These are phyloP conservation scores for Erythrobasidium hasegawianum DNA, from an alignment of 1,284 basidiomycete species.

Conservation along the genomic window DNA sequence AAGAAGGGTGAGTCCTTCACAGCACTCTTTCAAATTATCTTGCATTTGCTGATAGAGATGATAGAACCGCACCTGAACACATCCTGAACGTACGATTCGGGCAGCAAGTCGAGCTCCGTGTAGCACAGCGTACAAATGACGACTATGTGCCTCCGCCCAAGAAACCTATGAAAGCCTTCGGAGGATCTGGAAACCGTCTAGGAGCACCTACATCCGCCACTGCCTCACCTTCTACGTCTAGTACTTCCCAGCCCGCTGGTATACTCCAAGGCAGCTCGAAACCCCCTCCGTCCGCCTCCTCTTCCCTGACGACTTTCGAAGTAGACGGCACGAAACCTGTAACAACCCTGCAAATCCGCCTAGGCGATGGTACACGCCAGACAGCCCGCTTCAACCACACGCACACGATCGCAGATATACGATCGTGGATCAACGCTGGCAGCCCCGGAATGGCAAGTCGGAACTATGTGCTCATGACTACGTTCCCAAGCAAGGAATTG, in stretches of 20 bases:
- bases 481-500: slow-evolving; percentile 76
- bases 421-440: slow-evolving; percentile 83
- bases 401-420: slow-evolving; percentile 82
- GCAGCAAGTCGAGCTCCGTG: slow-evolving; percentile 81
- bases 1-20: slow-evolving; percentile 67
- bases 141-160: slow-evolving; percentile 62
- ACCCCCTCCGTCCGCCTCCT: neutral
- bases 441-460: slow-evolving; percentile 64
- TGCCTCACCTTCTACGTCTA: slow-evolving; percentile 36
- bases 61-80: slow-evolving; percentile 63
- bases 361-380: slow-evolving; percentile 85
- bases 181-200: slow-evolving; percentile 75
- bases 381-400: slow-evolving; percentile 83
- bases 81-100: slow-evolving; percentile 72
- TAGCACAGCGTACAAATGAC: slow-evolving; percentile 69
- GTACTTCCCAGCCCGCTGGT: slow-evolving; percentile 10
- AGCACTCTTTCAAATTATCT: slow-evolving; percentile 8
- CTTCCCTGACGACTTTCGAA: slow-evolving; percentile 61
- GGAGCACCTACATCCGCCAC: slow-evolving; percentile 53
- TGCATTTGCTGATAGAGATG: neutral
- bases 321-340: slow-evolving; percentile 76
- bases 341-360: slow-evolving; percentile 83
- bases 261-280: slow-evolving; percentile 41
- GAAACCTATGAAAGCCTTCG: slow-evolving; percentile 58
- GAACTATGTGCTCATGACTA: slow-evolving; percentile 72